Conservation (phyloP, 2,329 filamentous ascomycete species). For the Nemania sp. region DNA sequence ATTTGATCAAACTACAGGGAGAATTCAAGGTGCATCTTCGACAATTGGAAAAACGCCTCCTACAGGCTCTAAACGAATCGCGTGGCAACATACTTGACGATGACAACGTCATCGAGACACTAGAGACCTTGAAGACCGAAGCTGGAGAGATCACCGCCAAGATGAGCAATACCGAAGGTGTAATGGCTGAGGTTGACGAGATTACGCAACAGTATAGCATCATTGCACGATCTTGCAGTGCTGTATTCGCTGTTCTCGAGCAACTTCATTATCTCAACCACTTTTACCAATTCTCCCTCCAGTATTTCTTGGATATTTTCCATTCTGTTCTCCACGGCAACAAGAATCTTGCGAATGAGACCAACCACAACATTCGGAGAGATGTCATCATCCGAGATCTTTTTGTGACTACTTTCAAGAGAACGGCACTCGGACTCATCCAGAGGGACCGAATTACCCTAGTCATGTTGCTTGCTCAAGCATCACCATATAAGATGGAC, state of each 20-base stretch:
- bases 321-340: conserved; percentile 85
- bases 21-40: conserved; percentile 99
- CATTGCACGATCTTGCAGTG: conserved; percentile 92
- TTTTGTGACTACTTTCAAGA: conserved; percentile 88
- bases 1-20: conserved; percentile 97
- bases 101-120: conserved; percentile 95
- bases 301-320: conserved; percentile 98
- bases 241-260: conserved; percentile 94
- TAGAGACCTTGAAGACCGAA: conserved; percentile 97
- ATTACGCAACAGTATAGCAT: conserved; percentile 94
- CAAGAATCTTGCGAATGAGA: conserved; percentile 70
- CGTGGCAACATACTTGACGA: conserved; percentile 98
- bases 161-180: conserved; percentile 94
- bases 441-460: conserved; percentile 95
- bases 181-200: conserved; percentile 96
- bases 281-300: conserved; percentile 98
- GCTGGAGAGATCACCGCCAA: conserved; percentile 94
- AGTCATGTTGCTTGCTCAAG: conserved; percentile 92
- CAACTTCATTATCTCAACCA: conserved; percentile 98
- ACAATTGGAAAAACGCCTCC: conserved; percentile 88
- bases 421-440: conserved; percentile 88
- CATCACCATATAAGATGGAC: conserved; percentile 95
- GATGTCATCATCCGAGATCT: conserved; percentile 90
- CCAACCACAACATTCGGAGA: conserved; percentile 77
- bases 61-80: conserved; percentile 96